Base-by-base conservation (phyloP, 306 rosid genomes). In the Pterocarpus macrocarpus region DNA sequence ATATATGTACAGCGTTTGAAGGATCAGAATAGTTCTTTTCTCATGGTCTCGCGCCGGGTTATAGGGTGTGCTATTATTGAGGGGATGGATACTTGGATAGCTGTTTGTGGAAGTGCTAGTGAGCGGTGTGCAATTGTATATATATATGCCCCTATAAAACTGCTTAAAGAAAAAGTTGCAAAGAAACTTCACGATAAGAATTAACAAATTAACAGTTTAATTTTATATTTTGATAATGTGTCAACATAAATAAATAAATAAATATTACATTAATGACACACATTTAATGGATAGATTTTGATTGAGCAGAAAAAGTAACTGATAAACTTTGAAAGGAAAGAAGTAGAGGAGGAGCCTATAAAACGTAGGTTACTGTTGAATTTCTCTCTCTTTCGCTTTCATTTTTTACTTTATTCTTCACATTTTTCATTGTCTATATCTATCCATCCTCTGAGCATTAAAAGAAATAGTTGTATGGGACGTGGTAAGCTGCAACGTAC, bases 401-500 rank as follows among this genome's bases (percentile, higher is more conserved):
- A 1, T 50, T 12, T 49, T 32, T 33, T 30, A 43, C 75, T 67
- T 39, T 66, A 8, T 49, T 7, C 36, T 5, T 69, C 52, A 44
- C 4, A 8, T 22, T 67, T 53, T 62, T 16, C 28, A 8, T 35
- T 39, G 8, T 55, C 7, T 55, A 55, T 47, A 47, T 47, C 4
- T 5, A 44, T 44, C 28, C 28, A 22, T 22, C 28, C 28, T 22
- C 28, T 22, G 28, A 22, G 28, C 28, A 22, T 22, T 22, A 44
- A 44, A 44, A 5, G 8, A 44, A 44, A 5, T 44, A 5, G 5
- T 5, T 50, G 88, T 71, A 78, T n/a, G 88, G 84, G 86, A 88
- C 74, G 91, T 83, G 83, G 87, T 85, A 89, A 88, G 88, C 89
- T 80, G 83, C 87, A 80, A 89, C 89, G 95, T 86, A 93, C 85